These are phyloP conservation scores for Trichosporon coremiiforme DNA, from an alignment of 1,284 basidiomycete genomes.

Conservation along the genomic window DNA sequence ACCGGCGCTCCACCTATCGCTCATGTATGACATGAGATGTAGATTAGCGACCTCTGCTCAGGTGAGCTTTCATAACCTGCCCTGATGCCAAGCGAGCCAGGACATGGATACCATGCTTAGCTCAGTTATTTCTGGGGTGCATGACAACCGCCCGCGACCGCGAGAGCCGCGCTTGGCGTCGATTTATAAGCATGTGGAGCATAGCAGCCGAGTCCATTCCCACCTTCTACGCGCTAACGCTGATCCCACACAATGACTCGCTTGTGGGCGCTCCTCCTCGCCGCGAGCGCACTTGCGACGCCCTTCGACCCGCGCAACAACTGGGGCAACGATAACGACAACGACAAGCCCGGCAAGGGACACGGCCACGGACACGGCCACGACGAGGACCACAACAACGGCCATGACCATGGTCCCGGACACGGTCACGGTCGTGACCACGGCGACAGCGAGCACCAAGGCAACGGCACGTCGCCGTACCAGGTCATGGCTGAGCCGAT, in stretches of 20 bases:
- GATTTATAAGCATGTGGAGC: not conserved
- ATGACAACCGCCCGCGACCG: not conserved
- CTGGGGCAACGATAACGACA: not conserved
- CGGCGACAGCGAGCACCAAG: not conserved
- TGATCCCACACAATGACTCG: conserved; percentile 1
- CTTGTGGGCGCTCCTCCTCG: conserved; percentile 7
- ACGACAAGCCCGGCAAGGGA: not conserved
- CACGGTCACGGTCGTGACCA: not conserved
- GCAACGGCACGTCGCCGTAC: conserved; percentile 12
- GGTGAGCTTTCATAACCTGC: too few relatives aligned
- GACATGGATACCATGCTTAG: not conserved
- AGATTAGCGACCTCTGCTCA: not conserved
- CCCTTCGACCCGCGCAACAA: not conserved
- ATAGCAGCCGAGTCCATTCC: not conserved
- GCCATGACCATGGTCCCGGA: not conserved
- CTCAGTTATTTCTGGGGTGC: not conserved
- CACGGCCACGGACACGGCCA: not conserved
- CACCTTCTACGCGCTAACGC: not conserved
- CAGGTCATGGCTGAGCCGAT: not conserved
- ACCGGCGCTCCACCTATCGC: conserved; percentile 5
- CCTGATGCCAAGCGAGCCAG: not conserved
- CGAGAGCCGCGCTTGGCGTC: too few relatives aligned
- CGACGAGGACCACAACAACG: not conserved
- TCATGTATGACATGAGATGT: not conserved
- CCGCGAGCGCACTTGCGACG: not conserved